A percentile compares a stretch with the other conserved stretches of the same genome.
phyloP scores from a whole-genome alignment of 306 rosid genomes.

The Rubus parviflorus region DNA sequence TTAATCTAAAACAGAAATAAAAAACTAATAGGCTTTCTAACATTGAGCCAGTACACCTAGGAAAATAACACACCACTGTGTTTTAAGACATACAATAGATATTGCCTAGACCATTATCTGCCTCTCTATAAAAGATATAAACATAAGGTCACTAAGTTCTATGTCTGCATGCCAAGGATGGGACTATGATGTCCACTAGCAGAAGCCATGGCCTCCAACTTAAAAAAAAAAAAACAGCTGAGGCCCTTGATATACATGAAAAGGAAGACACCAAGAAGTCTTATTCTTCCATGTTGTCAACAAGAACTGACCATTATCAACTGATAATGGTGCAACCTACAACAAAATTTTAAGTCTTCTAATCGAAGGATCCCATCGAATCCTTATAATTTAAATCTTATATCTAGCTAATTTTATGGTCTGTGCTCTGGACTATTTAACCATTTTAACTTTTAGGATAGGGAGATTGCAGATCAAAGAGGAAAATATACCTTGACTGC shows the following conservation, averaged over 20 bases:
- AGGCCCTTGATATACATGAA: not conserved
- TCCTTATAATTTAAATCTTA: not conserved
- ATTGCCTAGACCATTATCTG: not conserved
- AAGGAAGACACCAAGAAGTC: not conserved
- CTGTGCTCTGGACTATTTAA: not conserved
- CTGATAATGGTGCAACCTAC: not conserved
- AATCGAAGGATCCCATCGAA: not conserved
- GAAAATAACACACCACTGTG: not conserved
- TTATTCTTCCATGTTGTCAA: not conserved
- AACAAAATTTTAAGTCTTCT: not conserved
- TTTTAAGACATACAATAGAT: not conserved
- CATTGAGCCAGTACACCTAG: not conserved
- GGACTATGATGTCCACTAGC: not conserved
- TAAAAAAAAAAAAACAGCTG: not conserved
- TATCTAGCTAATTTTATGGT: not conserved
- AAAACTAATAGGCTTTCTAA: not conserved
- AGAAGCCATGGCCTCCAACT: not conserved
- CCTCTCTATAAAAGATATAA: not conserved
- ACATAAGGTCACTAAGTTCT: not conserved
- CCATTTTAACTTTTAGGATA: not conserved
- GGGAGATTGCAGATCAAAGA: not conserved
- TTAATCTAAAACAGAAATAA: not conserved
- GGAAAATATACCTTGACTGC: constrained; percentile 76
- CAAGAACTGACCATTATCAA: not conserved
- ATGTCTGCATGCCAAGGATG: not conserved